Base-by-base conservation (phyloP, 2,329 filamentous ascomycete species). In the Simplicillium sp. region DNA sequence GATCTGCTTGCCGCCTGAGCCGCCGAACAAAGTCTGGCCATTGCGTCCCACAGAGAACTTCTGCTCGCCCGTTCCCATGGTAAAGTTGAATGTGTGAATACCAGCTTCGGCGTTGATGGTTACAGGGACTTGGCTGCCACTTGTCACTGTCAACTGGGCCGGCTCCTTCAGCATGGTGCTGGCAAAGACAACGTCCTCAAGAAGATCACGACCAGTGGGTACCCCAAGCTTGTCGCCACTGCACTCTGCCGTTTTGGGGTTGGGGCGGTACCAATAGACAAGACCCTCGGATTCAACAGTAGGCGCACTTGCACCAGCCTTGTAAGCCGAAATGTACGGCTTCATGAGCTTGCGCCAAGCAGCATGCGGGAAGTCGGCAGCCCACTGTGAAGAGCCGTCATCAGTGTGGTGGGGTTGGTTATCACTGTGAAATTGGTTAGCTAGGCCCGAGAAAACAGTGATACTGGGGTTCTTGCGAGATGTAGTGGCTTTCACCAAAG, bases 311-410 rank as follows among this genome's bases (percentile, higher is more conserved):
- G 44, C 44, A 12, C 49, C 47, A 14, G 44, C 18, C 40, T 51
- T 51, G 38, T 50, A 51, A 13, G 49, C 49, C 13, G 43, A 36
- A 37, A 51, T 50, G 28, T 50, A 51, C n/a, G 49, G 49, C 43
- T 46, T 49, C 44, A 40, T 41, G 4, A 50, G 45, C 14, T 42
- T 39, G 31, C 49, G 41, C 49, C 49, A 51, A 34, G 41, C 49
- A 25, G 45, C 62, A 45, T 68, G 67, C 44, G 50, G 62, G 49
- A 67, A 68, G 11, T 62, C 64, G 33, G 66, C 61, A 37, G 64
- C 65, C 66, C 65, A 68, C 49, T 60, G 67, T 16, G 59, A 65
- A 34, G 65, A 70, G 46, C 63, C 68, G 45, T 63, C 68, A 36
- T 65, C 64, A 44, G 62, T 61, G 51, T 54, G 55, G 11, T 48